Evolutionary conservation across 2,329 filamentous ascomycete species (phyloP).

Genomic region (Colletotrichum magnum): DNA sequence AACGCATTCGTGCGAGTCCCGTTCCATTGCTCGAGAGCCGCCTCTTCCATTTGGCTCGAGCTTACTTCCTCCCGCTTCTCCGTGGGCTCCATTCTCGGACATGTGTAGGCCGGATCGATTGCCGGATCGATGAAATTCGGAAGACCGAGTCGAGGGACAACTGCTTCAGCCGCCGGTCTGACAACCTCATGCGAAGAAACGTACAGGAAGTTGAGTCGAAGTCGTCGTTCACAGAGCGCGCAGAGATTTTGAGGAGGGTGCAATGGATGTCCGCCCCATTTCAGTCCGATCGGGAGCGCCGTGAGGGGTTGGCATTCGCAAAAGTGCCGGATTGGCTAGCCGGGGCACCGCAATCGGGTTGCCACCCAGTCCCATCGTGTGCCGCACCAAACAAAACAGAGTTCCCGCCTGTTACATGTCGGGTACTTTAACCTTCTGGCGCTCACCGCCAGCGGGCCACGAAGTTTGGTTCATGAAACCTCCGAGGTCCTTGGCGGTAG

Average conservation of each 20-base stretch:
- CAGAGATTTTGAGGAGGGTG: background rate
- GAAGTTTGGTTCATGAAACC: background rate
- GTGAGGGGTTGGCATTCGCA: slow-evolving; percentile 7
- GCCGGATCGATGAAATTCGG: no score
- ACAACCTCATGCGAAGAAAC: background rate
- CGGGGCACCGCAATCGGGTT: background rate
- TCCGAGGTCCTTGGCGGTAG: background rate
- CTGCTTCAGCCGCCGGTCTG: background rate
- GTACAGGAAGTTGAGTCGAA: background rate
- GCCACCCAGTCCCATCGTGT: background rate
- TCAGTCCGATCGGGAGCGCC: background rate
- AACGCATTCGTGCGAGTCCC: slow-evolving; percentile 70
- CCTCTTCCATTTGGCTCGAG: slow-evolving; percentile 8
- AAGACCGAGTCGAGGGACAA: no score
- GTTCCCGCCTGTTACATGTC: background rate
- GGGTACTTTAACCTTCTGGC: slow-evolving; percentile 5
- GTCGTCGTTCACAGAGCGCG: background rate
- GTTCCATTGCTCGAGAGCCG: slow-evolving; percentile 72
- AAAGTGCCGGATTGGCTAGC: slow-evolving; percentile 12
- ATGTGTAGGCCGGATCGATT: background rate
- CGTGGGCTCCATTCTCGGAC: background rate
- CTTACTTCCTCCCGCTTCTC: slow-evolving; percentile 4
- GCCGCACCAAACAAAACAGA: background rate
- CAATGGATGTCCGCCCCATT: background rate
- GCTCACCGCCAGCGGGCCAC: background rate